Percentiles rank a stretch among this genome's conserved stretches.
Evolutionary conservation across 176 grass and related monocot species (phyloP).

Genomic region (Oryza longistaminata): DNA sequence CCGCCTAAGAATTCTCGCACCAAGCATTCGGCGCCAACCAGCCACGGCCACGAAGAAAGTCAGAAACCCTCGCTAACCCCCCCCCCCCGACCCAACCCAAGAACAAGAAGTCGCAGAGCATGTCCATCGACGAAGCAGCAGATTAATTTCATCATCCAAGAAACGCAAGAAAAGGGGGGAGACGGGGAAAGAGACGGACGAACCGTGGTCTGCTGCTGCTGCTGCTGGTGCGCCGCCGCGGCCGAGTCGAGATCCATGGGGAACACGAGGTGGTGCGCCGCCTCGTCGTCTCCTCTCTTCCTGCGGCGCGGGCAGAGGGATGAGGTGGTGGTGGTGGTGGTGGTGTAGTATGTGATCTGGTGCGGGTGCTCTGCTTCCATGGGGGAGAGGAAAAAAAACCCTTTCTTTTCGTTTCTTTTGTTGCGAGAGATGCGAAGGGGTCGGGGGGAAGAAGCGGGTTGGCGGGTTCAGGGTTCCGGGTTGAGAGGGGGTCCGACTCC

Average conservation of each 20-base stretch:
- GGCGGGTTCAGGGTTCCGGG: not conserved
- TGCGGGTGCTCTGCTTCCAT: conserved; percentile 23
- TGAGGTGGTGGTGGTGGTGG: not conserved
- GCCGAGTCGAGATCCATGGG: conserved; percentile 30
- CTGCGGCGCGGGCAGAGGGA: conserved; percentile 16
- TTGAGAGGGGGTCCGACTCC: not conserved
- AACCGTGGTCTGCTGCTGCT: not conserved
- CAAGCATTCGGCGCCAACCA: not conserved
- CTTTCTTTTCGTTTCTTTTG: not conserved
- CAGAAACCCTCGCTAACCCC: not conserved
- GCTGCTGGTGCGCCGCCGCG: not conserved
- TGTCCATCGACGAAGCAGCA: not conserved
- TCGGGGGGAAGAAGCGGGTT: not conserved
- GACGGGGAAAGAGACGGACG: not conserved
- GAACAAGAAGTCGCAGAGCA: not conserved
- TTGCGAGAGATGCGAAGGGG: not conserved
- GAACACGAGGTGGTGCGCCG: not conserved
- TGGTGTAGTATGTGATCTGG: not conserved
- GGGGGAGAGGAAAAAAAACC: not conserved
- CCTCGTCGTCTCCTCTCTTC: not conserved
- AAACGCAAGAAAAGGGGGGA: not conserved
- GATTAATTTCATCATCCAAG: not conserved
- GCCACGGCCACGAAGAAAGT: not conserved
- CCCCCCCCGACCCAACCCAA: not conserved
- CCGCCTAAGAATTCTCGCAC: not conserved